Base-by-base conservation (phyloP, 2,329 filamentous ascomycete genomes). In the Penicillium sp. region DNA sequence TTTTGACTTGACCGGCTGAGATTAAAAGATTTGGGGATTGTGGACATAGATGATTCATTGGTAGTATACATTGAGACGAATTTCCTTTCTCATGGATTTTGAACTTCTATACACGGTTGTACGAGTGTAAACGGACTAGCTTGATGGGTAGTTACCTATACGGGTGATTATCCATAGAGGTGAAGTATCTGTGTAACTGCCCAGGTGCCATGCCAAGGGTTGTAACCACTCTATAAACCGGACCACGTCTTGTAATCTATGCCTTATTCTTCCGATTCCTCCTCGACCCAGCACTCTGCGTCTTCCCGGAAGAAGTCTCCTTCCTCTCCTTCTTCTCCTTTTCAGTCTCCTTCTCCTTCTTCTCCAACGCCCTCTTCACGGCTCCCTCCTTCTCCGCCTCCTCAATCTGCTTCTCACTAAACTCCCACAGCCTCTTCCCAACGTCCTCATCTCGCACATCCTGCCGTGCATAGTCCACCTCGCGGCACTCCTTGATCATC, bases 381-480 rank as follows among this genome's bases (percentile, higher is more conserved):
- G 91, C 91, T 22, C 86, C 83, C 67, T 87, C 83, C 75, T 89
- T 95, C 72, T 97, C 92, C 13, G 87, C 82, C 62, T 81, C 81
- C 69, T 95, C 87, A 50, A 97, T 86, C 57, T 95, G 82, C 66
- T 84, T 84, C 65, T 96, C 92, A 66, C 89, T 96, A 52, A 89
- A 85, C 67, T 95, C 84, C 92, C 92, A 99, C 14, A 99, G 76
- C 69, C 86, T 83, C 80, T 95, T 91, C 52, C 90, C 91, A 27
- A 89, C 74, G 18, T 81, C 81, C 58, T 95, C 91, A 66, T 95
- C 88, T 58, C 81, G 81, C 40, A 96, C 79, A 64, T 96, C 92
- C 24, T 75, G 78, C 47, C 89, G 80, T 24, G 86, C 80, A 69
- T 84, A 87, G 56, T 87, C 82, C 16, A 92, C 80, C 65, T 90